Conservation (phyloP, 768 basidiomycete species). For the Porpolomopsis calyptriformis region DNA sequence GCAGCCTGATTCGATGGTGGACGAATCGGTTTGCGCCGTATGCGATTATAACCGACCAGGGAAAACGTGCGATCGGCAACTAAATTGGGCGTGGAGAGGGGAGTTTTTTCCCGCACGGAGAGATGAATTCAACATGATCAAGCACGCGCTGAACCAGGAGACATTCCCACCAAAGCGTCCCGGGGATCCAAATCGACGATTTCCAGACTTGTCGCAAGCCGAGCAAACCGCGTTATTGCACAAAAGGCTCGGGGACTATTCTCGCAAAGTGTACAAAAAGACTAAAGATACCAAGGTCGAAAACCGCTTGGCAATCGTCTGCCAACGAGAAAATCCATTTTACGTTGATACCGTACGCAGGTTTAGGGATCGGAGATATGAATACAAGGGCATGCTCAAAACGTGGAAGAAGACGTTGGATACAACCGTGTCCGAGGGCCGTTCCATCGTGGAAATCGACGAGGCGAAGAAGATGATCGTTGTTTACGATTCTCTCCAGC, state of each 20-base stretch:
- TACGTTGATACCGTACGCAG: conserved; percentile 97
- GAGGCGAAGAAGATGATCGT: conserved; percentile 99
- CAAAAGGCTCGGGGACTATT: conserved; percentile 97
- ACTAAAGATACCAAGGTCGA: conserved; percentile 96
- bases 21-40: conserved; percentile 92
- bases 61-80: conserved; percentile 84
- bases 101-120: conserved; percentile 96
- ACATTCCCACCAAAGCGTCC: conserved; percentile 74
- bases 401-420: conserved; percentile 99
- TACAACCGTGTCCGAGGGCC: conserved; percentile 50
- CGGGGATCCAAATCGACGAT: conserved; percentile 64
- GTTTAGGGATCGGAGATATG: conserved; percentile 95
- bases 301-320: conserved; percentile 88
- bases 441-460: conserved; percentile 75
- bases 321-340: conserved; percentile 96
- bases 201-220: conserved; percentile 66
- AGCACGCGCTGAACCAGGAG: conserved; percentile 92
- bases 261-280: conserved; percentile 96
- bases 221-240: conserved; percentile 91
- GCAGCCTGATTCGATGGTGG: conserved; percentile 95
- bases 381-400: conserved; percentile 97
- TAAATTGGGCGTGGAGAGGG: conserved; percentile 98
- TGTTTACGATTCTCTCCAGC: conserved; percentile 93
- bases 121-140: conserved; percentile 99
- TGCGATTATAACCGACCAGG: conserved; percentile 97